Conservation (phyloP, 2,329 filamentous ascomycete genomes). For the Diaporthe capsici region DNA sequence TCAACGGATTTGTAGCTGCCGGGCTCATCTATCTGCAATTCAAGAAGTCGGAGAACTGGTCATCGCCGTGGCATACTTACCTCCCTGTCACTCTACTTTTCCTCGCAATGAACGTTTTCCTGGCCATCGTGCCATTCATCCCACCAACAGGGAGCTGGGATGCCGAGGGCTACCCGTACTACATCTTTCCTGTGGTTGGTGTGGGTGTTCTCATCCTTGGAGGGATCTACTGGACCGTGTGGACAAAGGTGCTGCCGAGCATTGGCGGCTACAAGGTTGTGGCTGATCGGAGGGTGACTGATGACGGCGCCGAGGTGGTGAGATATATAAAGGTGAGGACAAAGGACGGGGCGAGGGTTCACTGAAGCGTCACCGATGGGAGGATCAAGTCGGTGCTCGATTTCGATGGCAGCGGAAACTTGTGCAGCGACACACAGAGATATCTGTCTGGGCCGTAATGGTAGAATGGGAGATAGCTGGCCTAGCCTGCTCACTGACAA, state of each 20-base stretch:
- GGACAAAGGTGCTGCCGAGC: slow-evolving; percentile 64
- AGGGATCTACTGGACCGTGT: slow-evolving; percentile 65
- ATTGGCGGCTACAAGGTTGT: slow-evolving; percentile 65
- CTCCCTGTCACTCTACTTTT: slow-evolving; percentile 64
- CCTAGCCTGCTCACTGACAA: neutral
- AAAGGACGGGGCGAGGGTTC: neutral
- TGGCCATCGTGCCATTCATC: slow-evolving; percentile 68
- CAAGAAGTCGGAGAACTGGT: slow-evolving; percentile 65
- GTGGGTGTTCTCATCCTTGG: slow-evolving; percentile 66
- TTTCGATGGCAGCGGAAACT: neutral
- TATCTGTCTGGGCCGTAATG: neutral
- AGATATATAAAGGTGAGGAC: slow-evolving; percentile 53
- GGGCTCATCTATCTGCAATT: slow-evolving; percentile 67
- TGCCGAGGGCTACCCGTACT: slow-evolving; percentile 68
- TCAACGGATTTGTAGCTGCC: slow-evolving; percentile 65
- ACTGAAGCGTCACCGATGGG: neutral
- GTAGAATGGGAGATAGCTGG: neutral
- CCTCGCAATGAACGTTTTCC: slow-evolving; percentile 65
- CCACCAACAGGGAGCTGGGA: slow-evolving; percentile 64
- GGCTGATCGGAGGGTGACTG: slow-evolving; percentile 58
- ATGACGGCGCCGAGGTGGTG: slow-evolving; percentile 56
- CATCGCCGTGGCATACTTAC: slow-evolving; percentile 65
- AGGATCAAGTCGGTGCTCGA: neutral
- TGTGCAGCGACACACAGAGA: neutral
- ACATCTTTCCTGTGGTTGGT: slow-evolving; percentile 68